phyloP scores from a whole-genome alignment of 2,329 filamentous ascomycete genomes.

The Chaetothyriales sp. region DNA sequence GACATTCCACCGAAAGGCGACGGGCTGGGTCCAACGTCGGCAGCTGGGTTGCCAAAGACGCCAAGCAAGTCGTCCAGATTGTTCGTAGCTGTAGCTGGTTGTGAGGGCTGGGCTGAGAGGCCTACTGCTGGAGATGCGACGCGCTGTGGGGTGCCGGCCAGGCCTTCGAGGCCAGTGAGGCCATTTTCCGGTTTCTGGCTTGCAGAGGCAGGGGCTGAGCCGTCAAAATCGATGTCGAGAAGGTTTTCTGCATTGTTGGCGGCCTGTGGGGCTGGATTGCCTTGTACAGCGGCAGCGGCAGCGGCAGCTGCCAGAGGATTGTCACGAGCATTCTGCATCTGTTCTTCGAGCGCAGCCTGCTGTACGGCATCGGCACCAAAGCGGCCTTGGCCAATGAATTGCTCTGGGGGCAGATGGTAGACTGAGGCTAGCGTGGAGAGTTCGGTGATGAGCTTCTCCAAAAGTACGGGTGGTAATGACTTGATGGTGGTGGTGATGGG shows the following conservation, averaged over 20 bases:
- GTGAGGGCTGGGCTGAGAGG: conserved; percentile 10
- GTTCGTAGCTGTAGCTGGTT: conserved; percentile 23
- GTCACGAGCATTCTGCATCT: conserved; percentile 78
- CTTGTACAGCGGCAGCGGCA: conserved; percentile 49
- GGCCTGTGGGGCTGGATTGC: conserved; percentile 32
- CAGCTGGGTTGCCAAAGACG: conserved; percentile 44
- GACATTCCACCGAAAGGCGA: conserved; percentile 23
- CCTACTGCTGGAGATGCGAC: conserved; percentile 28
- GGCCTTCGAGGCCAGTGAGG: conserved; percentile 48
- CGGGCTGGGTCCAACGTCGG: conserved; percentile 20
- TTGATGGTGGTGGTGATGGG: conserved; percentile 90
- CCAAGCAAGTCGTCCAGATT: conserved; percentile 74
- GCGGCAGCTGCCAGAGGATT: conserved; percentile 86
- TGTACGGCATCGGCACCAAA: conserved; percentile 92
- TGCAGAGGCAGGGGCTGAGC: conserved; percentile 75
- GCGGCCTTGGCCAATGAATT: conserved; percentile 91
- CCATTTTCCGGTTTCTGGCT: conserved; percentile 50
- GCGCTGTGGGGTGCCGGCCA: conserved; percentile 40
- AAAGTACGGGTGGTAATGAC: conserved; percentile 64
- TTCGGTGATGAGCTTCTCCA: conserved; percentile 82
- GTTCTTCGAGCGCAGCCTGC: conserved; percentile 88
- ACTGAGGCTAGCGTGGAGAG: conserved; percentile 92
- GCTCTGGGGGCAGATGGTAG: conserved; percentile 95
- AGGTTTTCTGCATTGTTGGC: conserved; percentile 79
- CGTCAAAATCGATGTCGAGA: conserved; percentile 91